Evolutionary conservation across 2,329 filamentous ascomycete genomes (phyloP), one percentile per base, ranked within the genome.

Genomic region (Trichoderma polysporum): DNA sequence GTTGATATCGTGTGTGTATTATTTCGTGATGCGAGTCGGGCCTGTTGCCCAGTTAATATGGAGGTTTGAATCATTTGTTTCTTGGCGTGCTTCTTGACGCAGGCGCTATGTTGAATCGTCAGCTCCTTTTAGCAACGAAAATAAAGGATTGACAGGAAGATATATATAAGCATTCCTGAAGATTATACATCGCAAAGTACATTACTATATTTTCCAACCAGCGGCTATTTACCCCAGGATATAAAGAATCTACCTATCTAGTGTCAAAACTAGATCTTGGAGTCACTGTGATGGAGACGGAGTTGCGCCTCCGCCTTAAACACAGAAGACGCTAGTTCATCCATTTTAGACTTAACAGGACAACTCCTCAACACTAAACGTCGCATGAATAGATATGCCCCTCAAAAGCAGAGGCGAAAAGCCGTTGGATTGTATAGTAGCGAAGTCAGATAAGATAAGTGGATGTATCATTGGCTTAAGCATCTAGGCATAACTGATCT

Each of bases 1-100:
- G 86, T 90, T 22, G 78, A 76, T 37, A 75, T 76, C 52, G 76
- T 79, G 41, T 82, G 73, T 17, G 71, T 70, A 69, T 79, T 79
- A 52, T 73, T 72, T 67, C 80, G 82, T 37, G 79, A 80, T 47
- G 77, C 81, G 35, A 81, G 78, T 66, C 80, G 83, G 70, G 80
- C 78, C 35, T 79, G 74, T 25, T 74, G 72, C 9, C 79, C 78
- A 19, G 66, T 66, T 17, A 57, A n/a, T 22, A 64, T 56, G 7
- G 25, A 54, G 2, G 17, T 15, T 33, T 64, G 37, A 12, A 25
- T 45, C 37, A 47, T 35, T 49, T 33, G n/a, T 4, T 5, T 22
- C 8, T 22, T 8, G 5, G 8, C 5, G n/a, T 19, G 31, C 12
- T 17, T 33, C 13, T 25, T 33, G 27, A 7, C 10, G 6, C 6